Evolutionary conservation across 2,329 filamentous ascomycete species (phyloP).

Genomic region (Phoma herbarum): DNA sequence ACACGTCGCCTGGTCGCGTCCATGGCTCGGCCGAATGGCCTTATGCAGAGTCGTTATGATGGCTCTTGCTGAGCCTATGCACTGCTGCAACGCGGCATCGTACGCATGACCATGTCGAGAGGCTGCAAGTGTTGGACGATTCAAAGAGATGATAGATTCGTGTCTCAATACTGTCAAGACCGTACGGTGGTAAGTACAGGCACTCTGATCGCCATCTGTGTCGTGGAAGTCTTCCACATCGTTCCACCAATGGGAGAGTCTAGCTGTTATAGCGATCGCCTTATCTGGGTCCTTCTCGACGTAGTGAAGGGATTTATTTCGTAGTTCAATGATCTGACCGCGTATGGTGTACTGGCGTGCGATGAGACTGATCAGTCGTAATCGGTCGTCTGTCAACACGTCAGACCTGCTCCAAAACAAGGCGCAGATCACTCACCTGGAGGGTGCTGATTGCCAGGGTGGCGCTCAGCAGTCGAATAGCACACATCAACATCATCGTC

Average conservation of each 20-base stretch:
- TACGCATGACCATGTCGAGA: conserved; percentile 56
- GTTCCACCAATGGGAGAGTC: conserved; percentile 63
- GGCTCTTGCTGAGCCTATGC: conserved; percentile 60
- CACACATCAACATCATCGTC: conserved; percentile 69
- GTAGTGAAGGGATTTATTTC: conserved; percentile 61
- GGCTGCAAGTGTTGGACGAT: conserved; percentile 60
- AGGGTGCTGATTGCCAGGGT: conserved; percentile 36
- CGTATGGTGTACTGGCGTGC: conserved; percentile 60
- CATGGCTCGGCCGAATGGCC: conserved; percentile 26
- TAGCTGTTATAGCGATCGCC: conserved; percentile 58
- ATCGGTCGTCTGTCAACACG: conserved; percentile 15
- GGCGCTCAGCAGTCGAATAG: conserved; percentile 60
- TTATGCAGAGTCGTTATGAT: conserved; percentile 56
- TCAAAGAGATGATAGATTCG: conserved; percentile 61
- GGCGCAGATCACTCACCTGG: conserved; percentile 18
- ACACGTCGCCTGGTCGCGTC: conserved; percentile 25
- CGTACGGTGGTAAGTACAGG: conserved; percentile 51
- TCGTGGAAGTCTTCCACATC: conserved; percentile 61
- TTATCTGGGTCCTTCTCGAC: conserved; percentile 56
- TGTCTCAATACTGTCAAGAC: conserved; percentile 59
- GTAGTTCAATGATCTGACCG: conserved; percentile 62
- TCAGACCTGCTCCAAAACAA: background rate
- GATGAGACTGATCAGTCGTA: conserved; percentile 44
- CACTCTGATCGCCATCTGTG: conserved; percentile 36
- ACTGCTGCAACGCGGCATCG: conserved; percentile 60